Conservation (phyloP, 768 basidiomycete genomes). For the Neoboletus subvelutipes region DNA sequence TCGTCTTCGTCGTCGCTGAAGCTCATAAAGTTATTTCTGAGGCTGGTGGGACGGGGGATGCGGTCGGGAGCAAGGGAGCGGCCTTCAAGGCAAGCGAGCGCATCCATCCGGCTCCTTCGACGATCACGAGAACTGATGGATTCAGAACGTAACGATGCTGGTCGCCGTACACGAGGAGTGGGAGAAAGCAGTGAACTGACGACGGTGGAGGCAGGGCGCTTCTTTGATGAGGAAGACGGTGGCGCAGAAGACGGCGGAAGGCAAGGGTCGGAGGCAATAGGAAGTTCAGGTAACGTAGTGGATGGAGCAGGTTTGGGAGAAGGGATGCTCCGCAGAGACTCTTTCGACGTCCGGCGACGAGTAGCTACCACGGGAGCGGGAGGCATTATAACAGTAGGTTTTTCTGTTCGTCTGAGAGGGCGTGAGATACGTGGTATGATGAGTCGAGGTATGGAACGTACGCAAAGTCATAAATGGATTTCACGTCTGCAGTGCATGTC, state of each 20-base stretch:
- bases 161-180: constrained; percentile 12
- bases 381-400: constrained; percentile 21
- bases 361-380: constrained; percentile 6
- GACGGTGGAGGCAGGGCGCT: constrained; percentile 18
- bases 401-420: constrained; percentile 23
- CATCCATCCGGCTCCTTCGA: constrained; percentile 51
- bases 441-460: constrained; percentile 2
- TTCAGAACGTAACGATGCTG: constrained; percentile 24
- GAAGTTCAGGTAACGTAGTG: constrained; percentile 47
- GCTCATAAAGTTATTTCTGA: constrained; percentile 59
- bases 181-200: constrained; percentile 18
- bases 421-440: background rate
- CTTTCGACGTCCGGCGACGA: constrained; percentile 37
- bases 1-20: constrained; percentile 66
- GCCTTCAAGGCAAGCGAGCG: constrained; percentile 66
- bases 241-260: background rate
- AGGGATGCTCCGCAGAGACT: constrained; percentile 50
- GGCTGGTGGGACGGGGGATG: constrained; percentile 12
- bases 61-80: constrained; percentile 33
- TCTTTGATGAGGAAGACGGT: constrained; percentile 2
- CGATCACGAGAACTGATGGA: constrained; percentile 50
- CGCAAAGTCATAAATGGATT: constrained; percentile 13
- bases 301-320: constrained; percentile 63
- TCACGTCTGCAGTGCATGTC: constrained; percentile 19
- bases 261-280: constrained; percentile 15